A percentile compares a stretch with the other conserved stretches of the same genome.
These are phyloP conservation scores for Hydnomerulius pinastri DNA, from an alignment of 768 basidiomycete species.

Conservation along the genomic window DNA sequence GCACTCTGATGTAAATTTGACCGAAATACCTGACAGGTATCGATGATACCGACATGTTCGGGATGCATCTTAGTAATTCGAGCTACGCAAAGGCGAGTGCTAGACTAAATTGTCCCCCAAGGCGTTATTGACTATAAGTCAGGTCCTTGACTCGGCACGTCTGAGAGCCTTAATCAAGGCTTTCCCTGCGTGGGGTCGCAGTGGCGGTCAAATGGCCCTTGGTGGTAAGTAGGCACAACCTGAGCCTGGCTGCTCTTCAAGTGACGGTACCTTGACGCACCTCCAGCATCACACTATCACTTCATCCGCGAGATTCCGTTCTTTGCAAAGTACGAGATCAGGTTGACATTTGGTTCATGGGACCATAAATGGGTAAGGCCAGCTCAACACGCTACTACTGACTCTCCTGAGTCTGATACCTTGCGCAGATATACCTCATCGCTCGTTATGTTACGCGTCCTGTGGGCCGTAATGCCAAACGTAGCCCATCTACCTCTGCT, in stretches of 20 bases:
- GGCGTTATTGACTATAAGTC: background rate
- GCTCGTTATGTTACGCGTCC: constrained; percentile 64
- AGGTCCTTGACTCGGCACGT: constrained; percentile 50
- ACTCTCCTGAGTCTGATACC: background rate
- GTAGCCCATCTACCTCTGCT: constrained; percentile 7
- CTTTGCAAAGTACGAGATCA: constrained; percentile 60
- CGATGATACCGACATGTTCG: constrained; percentile 68
- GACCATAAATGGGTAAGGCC: constrained; percentile 75
- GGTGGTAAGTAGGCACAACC: constrained; percentile 32
- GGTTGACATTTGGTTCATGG: constrained; percentile 60
- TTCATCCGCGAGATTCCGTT: constrained; percentile 75
- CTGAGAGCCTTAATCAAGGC: constrained; percentile 48
- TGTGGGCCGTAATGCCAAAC: constrained; percentile 14
- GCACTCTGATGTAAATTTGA: constrained; percentile 3
- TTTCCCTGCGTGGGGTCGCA: constrained; percentile 59
- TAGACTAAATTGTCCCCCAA: background rate
- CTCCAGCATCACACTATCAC: constrained; percentile 61
- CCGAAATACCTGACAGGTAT: constrained; percentile 41
- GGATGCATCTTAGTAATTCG: constrained; percentile 79
- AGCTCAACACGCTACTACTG: background rate
- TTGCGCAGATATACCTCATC: constrained; percentile 57
- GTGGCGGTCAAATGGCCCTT: constrained; percentile 64
- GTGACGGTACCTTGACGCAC: background rate
- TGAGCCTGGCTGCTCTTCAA: background rate
- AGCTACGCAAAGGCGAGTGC: constrained; percentile 68